These are phyloP conservation scores for Atkinsonella hypoxylon DNA, from an alignment of 2,329 filamentous ascomycete genomes.

Conservation along the genomic window DNA sequence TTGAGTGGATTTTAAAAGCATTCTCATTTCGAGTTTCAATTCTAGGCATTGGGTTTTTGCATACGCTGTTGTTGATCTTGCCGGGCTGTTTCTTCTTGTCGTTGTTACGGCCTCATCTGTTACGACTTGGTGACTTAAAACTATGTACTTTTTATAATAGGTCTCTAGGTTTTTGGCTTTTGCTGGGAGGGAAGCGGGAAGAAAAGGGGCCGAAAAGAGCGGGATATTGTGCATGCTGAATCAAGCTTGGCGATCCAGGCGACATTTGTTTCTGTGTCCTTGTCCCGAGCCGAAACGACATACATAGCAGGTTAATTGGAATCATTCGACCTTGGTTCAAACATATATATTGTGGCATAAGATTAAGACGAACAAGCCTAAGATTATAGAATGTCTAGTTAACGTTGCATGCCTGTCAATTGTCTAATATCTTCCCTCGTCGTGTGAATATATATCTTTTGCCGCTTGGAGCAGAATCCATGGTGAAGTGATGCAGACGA, in stretches of 20 bases:
- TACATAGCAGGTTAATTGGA: constrained; percentile 1
- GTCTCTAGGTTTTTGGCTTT: background rate
- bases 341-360: background rate
- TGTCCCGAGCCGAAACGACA: constrained; percentile 1
- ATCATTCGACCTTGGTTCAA: background rate
- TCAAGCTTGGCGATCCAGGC: background rate
- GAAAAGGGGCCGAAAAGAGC: background rate
- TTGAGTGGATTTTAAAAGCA: background rate
- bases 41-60: background rate
- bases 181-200: background rate
- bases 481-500: no score
- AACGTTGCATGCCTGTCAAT: background rate
- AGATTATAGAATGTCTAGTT: background rate
- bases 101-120: constrained; percentile 8
- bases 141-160: background rate
- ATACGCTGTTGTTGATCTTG: background rate
- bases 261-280: background rate
- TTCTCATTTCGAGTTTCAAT: background rate
- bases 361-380: background rate
- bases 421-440: no score
- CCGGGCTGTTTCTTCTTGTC: background rate
- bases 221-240: background rate
- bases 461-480: no score
- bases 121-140: constrained; percentile 10
- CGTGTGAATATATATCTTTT: no score